phyloP scores from a whole-genome alignment of 345 rosid genomes.

The Arabidopsis thaliana region TAIR10.1 NC_003076.8:25880501-25881000 shows the following conservation, averaged over 20 bases:
- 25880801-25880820: constrained; percentile 10
- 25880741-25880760: too few species aligned
- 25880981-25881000: too few species aligned
- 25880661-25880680: neutral
- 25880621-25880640: neutral
- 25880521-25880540: neutral
- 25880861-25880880: too few species aligned
- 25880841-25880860: neutral
- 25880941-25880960: too few species aligned
- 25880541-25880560: neutral
- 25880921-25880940: too few species aligned
- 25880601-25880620: neutral
- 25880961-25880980: too few species aligned
- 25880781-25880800: neutral
- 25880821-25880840: constrained; percentile 14
- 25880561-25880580: neutral
- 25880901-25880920: too few species aligned
- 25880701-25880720: neutral
- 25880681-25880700: neutral
- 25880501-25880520: neutral
- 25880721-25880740: neutral
- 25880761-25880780: neutral
- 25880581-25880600: neutral
- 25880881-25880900: too few species aligned
- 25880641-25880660: neutral